These are phyloP conservation scores for Phyllosticta citribraziliensis DNA, from an alignment of 2,329 filamentous ascomycete genomes.

Conservation along the genomic window DNA sequence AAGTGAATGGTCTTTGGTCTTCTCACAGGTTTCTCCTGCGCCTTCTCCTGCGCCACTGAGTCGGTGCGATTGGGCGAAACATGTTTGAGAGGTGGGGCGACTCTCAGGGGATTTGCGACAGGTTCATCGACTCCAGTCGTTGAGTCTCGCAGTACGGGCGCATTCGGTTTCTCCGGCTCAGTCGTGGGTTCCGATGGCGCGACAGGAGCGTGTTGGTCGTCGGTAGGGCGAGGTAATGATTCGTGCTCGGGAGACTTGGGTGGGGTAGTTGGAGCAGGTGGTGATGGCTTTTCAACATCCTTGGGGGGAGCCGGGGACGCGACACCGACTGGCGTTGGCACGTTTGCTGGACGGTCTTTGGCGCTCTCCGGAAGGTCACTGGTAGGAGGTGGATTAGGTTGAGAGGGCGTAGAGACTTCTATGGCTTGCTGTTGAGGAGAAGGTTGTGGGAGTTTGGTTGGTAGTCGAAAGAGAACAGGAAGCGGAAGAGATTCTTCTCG, in stretches of 20 bases:
- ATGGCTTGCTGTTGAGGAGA: background rate
- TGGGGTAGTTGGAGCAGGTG: slow-evolving; percentile 12
- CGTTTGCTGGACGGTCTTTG: background rate
- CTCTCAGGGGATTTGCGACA: background rate
- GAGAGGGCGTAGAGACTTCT: slow-evolving; percentile 23
- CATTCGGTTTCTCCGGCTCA: background rate
- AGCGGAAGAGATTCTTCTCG: slow-evolving; percentile 29
- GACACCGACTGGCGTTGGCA: background rate
- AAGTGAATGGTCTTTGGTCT: slow-evolving; percentile 34
- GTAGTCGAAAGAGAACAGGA: slow-evolving; percentile 18
- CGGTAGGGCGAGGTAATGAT: slow-evolving; percentile 9
- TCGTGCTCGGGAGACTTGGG: slow-evolving; percentile 8
- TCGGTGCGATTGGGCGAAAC: slow-evolving; percentile 21
- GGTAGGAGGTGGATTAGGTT: slow-evolving; percentile 17
- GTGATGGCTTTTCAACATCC: slow-evolving; percentile 13
- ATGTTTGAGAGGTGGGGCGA: background rate
- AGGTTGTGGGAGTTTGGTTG: slow-evolving; percentile 17
- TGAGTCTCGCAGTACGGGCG: background rate
- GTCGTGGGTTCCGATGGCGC: slow-evolving; percentile 1
- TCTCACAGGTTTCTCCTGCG: slow-evolving; percentile 10
- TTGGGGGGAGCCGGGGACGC: background rate
- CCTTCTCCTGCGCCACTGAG: slow-evolving; percentile 12
- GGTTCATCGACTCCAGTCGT: background rate
- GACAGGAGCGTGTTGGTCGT: slow-evolving; percentile 15
- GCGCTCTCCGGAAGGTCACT: slow-evolving; percentile 11